Base-by-base conservation (phyloP, 345 rosid species). In the Dovyalis caffra region DNA sequence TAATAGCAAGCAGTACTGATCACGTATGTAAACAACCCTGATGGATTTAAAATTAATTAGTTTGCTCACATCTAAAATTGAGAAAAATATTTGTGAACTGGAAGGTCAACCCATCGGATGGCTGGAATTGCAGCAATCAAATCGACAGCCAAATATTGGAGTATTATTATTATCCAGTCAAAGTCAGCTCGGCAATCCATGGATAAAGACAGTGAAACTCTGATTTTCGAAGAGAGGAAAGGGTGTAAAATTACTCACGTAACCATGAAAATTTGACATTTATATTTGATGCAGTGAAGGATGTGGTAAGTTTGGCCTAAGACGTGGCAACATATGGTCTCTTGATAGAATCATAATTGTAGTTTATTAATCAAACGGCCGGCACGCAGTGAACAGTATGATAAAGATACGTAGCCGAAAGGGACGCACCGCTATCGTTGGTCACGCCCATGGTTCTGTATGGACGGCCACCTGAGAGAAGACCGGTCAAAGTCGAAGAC, bases 301-400 rank as follows among this genome's bases (percentile, higher is more conserved):
- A 37, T 69, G 53, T 66, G 32, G 64, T 8, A 63, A 37, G 2
- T 31, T 66, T 76, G 64, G 72, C 67, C 60, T 25, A 70, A 63
- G 82, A 77, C 74, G 82, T 74, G 85, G 80, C 56, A 14, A 12
- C 6, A 1, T 53, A 2, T 1, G 53, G 56, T 18, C 72, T 43
- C 53, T 37, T 34, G 76, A 84, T 73, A 0, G 32, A 56, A 29
- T 66, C 33, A 23, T 26, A 21, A 67, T 29, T 5, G 62, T 26
- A 38, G 20, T 35, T 63, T 43, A 71, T 43, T 37, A 28, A 71
- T 81, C 74, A 0, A 74, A 75, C 77, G 83, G 90, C 76, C 80
- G 82, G 83, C 77, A 25, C 16, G 76, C 26, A 2, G 32, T 3
- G 28, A 40, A 64, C 69, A 20, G n/a, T 29, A 53, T 74, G 81